These are phyloP conservation scores for Leptographium flavum DNA, from an alignment of 2,329 filamentous ascomycete species.

Conservation along the genomic window DNA sequence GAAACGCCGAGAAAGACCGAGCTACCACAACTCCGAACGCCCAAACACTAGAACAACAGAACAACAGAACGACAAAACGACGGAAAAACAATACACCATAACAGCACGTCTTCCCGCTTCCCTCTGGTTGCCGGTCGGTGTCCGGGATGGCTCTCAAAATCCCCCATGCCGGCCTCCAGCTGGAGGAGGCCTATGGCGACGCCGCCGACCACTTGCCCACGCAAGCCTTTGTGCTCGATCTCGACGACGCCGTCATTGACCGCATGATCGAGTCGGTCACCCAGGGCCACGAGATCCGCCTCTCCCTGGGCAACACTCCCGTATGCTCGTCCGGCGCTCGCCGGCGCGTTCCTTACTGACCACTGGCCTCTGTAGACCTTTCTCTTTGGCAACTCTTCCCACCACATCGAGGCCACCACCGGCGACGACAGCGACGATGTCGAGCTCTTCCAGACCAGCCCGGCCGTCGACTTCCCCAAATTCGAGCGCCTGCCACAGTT, in stretches of 20 bases:
- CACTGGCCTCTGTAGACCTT: slow-evolving; percentile 27
- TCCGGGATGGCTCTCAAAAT: slow-evolving; percentile 31
- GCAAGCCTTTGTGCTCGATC: slow-evolving; percentile 43
- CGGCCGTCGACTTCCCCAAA: slow-evolving; percentile 29
- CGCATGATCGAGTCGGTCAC: slow-evolving; percentile 47
- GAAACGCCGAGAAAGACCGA: background rate
- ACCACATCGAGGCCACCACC: slow-evolving; percentile 27
- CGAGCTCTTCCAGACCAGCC: slow-evolving; percentile 36
- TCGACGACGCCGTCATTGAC: slow-evolving; percentile 44
- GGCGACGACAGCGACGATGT: slow-evolving; percentile 28
- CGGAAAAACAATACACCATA: no score
- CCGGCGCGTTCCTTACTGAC: background rate
- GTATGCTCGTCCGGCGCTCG: slow-evolving; percentile 30
- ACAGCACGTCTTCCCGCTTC: background rate
- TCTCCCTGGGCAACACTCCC: slow-evolving; percentile 42
- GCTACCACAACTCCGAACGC: background rate
- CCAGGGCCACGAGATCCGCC: slow-evolving; percentile 39
- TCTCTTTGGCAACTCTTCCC: slow-evolving; percentile 35
- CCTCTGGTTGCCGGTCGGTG: slow-evolving; percentile 11
- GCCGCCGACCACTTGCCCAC: slow-evolving; percentile 28
- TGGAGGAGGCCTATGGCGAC: slow-evolving; percentile 38
- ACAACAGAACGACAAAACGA: no score
- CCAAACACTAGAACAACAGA: no score
- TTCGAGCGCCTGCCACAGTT: slow-evolving; percentile 33
- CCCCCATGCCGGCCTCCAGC: slow-evolving; percentile 40